Evolutionary conservation across 164 flowering plant species (phyloP), one percentile per base, ranked within the genome.

Genomic region (Nymphaea thermarum): DNA sequence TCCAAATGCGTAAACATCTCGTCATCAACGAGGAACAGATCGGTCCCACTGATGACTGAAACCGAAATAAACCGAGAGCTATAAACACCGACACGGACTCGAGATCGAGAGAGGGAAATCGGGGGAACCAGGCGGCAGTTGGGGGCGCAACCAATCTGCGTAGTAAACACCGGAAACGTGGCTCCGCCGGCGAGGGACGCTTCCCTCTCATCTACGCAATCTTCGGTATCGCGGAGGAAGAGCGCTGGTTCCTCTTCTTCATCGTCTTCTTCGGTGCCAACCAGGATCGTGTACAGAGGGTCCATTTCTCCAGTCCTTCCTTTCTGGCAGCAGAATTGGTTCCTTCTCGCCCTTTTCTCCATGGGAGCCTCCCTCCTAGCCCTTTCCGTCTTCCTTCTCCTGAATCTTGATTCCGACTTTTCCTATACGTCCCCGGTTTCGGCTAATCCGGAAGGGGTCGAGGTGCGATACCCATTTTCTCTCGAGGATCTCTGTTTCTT

Each of bases 291-390:
- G 2, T 78, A 75, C 79, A 73, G 85, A 67, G 86, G 81, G 65
- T 70, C 87, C 4, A 65, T 4, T 63, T 84, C 63, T 16, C 75
- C 80, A 12, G 83, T 76, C 65, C 68, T 79, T 6, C 98, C 98
- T 0, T 87, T 94, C 73, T 94, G 91, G 89, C 92, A 88, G 43
- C 87, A 72, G 67, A 89, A 82, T 69, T 95, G 98, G 98, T 95
- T 92, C 77, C 80, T 95, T 2, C 68, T 65, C 8, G 67, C 86
- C 43, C 84, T 92, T 16, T 71, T 92, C 44, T 59, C 77, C 44
- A 92, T 95, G 98, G 96, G 93, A 1, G 7, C 92, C 17, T 77
- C 79, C 3, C 87, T 87, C 77, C 84, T 95, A 67, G 80, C 74
- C 43, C 75, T 95, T 63, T 86, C 98, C 43, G 15, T 88, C 17